Evolutionary conservation across 1,139 yeast species (phyloP).

Genomic region (Suhomyces taliae): DNA sequence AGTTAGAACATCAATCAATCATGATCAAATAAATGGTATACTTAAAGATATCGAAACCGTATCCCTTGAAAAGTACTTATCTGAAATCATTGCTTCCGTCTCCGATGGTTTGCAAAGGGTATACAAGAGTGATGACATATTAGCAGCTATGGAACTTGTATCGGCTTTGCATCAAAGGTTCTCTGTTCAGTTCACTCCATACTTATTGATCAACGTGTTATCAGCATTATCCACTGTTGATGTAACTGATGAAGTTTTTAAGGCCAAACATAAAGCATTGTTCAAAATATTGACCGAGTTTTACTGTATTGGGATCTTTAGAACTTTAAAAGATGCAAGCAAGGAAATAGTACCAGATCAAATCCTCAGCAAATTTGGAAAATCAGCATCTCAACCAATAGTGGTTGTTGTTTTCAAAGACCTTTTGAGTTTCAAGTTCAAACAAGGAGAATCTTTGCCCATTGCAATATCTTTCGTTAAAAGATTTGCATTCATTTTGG

Average conservation of each 20-base stretch:
- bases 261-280: slow-evolving; percentile 47
- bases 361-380: slow-evolving; percentile 20
- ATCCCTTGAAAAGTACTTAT: slow-evolving; percentile 72
- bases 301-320: slow-evolving; percentile 58
- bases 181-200: slow-evolving; percentile 50
- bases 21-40: slow-evolving; percentile 44
- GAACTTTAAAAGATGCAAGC: slow-evolving; percentile 37
- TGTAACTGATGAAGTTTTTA: slow-evolving; percentile 1
- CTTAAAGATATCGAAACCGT: slow-evolving; percentile 62
- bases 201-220: slow-evolving; percentile 49
- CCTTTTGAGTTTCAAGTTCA: slow-evolving; percentile 49
- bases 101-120: slow-evolving; percentile 63
- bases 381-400: slow-evolving; percentile 34
- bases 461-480: slow-evolving; percentile 54
- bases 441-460: slow-evolving; percentile 46
- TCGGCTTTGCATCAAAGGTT: slow-evolving; percentile 82
- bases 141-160: slow-evolving; percentile 65
- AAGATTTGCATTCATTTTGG: slow-evolving; percentile 35
- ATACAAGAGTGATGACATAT: slow-evolving; percentile 57
- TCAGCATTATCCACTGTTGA: slow-evolving; percentile 28
- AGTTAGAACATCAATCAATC: slow-evolving; percentile 56
- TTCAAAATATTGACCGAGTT: slow-evolving; percentile 63
- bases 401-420: slow-evolving; percentile 55
- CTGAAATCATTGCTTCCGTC: slow-evolving; percentile 66
- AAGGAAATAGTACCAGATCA: slow-evolving; percentile 27